Base-by-base conservation (phyloP, 2,329 filamentous ascomycete genomes). In the Trichoderma breve region DNA sequence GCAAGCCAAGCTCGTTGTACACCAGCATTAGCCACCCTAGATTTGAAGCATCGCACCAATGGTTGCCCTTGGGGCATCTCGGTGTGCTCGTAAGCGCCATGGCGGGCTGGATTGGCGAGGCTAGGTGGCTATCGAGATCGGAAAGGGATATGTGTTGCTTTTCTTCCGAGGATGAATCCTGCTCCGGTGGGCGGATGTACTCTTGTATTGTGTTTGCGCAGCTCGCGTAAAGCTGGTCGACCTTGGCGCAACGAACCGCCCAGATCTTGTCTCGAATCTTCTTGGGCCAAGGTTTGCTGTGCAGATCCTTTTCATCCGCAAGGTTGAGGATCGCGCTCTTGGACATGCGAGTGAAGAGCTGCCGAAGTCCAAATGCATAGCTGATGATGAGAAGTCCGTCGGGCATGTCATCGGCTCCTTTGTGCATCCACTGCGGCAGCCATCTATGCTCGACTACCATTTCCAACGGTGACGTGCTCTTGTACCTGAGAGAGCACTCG, bases 1-100 rank as follows among this genome's bases (percentile, higher is more conserved):
- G 75, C 1, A 87, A 77, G 55, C 82, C 81, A 67, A 87, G 78
- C 73, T 87, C 84, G 65, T 84, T 84, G 68, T 84, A 85, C 0
- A 84, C 78, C n/a, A 87, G 79, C 83, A 88, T 86, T 39, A 87
- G 75, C 85, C 86, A 88, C 3, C 86, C 86, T 0, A 88, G 79
- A 68, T 86, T 87, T 0, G 83, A 82, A 0, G 86, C 85, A 73
- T 88, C 87, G 70, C 86, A 88, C 75, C 80, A 79, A 69, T 84
- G 85, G 69, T 82, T 85, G 0, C 85, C 84, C 71, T 82, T 85
- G 18, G 85, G 85, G 71, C 86, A 88, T 39, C 86, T 81, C 3
- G 85, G 81, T 1, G 76, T 79, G 36, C 79, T 82, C 1, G 81
- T 83, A 4, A 85, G 74, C 18, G 75, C 69, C 21, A 74, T 73